These are phyloP conservation scores for Posidonia oceanica DNA, from an alignment of 116 monocot genomes.

Conservation along the genomic window DNA sequence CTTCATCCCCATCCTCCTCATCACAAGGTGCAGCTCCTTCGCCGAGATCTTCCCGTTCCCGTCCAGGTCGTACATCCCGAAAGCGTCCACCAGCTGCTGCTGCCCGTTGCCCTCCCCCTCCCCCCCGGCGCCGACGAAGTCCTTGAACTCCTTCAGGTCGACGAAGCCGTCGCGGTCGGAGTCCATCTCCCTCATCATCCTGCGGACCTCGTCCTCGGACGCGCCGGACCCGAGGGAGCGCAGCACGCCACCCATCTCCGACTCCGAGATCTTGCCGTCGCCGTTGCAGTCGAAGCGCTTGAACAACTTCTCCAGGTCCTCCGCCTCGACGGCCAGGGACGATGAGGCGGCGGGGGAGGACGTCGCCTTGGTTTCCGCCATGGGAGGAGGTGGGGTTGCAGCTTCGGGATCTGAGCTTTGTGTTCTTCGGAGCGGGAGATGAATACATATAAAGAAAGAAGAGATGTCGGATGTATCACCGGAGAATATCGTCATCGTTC, in stretches of 20 bases:
- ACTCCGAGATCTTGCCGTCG: slow-evolving; percentile 25
- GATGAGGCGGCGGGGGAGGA: neutral
- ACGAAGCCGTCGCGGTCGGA: slow-evolving; percentile 19
- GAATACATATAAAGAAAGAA: too few relatives aligned
- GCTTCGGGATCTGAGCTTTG: too few relatives aligned
- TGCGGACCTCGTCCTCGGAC: slow-evolving; percentile 6
- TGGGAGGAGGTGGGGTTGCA: neutral
- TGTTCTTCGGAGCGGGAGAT: too few relatives aligned
- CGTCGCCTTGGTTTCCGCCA: slow-evolving; percentile 1
- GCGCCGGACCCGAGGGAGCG: slow-evolving; percentile 12
- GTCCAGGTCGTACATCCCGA: slow-evolving; percentile 71
- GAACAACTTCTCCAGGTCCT: slow-evolving; percentile 17
- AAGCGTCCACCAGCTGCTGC: slow-evolving; percentile 59
- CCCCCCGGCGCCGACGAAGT: slow-evolving; percentile 5
- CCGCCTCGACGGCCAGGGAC: neutral
- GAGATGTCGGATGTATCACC: too few relatives aligned
- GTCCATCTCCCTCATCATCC: slow-evolving; percentile 27
- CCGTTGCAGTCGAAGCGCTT: slow-evolving; percentile 19
- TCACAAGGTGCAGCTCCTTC: slow-evolving; percentile 61
- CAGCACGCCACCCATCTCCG: slow-evolving; percentile 13
- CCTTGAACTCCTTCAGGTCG: slow-evolving; percentile 20
- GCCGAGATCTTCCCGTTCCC: slow-evolving; percentile 54
- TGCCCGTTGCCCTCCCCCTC: neutral
- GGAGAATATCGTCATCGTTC: too few relatives aligned
- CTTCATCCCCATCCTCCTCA: slow-evolving; percentile 47